Evolutionary conservation across 2,329 filamentous ascomycete genomes (phyloP), one percentile per base, ranked within the genome.

Genomic region (Chrysoporthe austroafricana): DNA sequence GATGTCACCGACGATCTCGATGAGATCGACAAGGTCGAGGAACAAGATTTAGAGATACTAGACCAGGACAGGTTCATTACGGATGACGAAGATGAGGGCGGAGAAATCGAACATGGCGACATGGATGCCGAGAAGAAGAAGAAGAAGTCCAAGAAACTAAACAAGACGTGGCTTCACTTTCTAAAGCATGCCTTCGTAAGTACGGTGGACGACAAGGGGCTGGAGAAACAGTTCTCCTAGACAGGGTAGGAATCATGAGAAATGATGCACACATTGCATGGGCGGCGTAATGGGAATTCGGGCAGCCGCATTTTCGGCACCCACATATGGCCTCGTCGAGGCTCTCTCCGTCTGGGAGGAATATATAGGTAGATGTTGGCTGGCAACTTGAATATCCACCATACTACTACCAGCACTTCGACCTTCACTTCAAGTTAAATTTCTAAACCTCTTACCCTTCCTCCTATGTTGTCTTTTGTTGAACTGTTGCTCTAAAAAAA

Each of bases 131-230:
- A 76, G 14, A 69, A 73, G 6, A 77, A 80, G 43, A 82, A 81
- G 72, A 82, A 84, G 64, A 86, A 85, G 74, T 82, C 85, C 66
- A 79, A 81, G 70, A 82, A 82, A 72, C 84, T 85, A 73, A 90
- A 91, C 76, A 88, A 90, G 76, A 82, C 88, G 6, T 97, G 94
- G 94, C 83, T 89, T 69, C 88, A 90, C 62, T 97, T 97, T 76
- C 80, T 96, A 39, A 79, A 82, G 68, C 88, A 93, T 66, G 94
- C 94, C 0, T 97, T 96, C 79, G 91, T 97, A 32, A 87, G 89
- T 50, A 94, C 90, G 3, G 80, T 91, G 73, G 84, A 88, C 62
- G 81, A 87, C 64, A 84, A 90, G 62, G 88, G 95, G 52, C 82
- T 96, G 46, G 80, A 85, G 74, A 79, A 84, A 71, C 46, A 68